Conservation (phyloP, 208 protist species). For the Crithidia fasciculata region DNA sequence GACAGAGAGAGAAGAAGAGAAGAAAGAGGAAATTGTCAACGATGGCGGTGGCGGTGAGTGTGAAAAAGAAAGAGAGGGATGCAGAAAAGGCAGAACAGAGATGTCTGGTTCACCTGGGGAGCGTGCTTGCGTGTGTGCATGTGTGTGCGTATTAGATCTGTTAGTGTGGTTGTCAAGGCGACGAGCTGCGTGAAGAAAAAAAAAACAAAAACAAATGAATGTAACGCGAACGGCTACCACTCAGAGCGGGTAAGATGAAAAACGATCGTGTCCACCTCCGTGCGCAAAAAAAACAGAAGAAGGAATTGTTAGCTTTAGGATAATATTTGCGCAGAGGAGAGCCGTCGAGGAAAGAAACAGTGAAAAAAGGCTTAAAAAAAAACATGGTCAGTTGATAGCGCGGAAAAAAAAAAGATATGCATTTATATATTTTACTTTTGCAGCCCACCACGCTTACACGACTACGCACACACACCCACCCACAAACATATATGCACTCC, state of each 20-base stretch:
- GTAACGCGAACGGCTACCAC: too few species aligned
- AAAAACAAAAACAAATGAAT: slow-evolving; percentile 11
- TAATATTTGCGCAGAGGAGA: too few species aligned
- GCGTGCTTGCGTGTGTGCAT: too few species aligned
- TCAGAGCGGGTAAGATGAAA: too few species aligned
- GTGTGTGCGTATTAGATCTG: too few species aligned
- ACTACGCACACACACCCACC: neutral
- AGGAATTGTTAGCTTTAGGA: neutral
- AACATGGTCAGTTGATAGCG: neutral
- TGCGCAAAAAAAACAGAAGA: slow-evolving; percentile 6
- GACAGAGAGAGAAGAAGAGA: neutral
- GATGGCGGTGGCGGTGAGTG: neutral
- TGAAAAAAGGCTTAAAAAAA: neutral
- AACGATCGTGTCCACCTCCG: too few species aligned
- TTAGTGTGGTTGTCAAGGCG: too few species aligned
- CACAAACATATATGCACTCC: neutral
- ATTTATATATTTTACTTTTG: neutral
- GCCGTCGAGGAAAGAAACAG: neutral
- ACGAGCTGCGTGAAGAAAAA: neutral
- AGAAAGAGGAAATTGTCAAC: neutral
- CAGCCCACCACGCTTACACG: too few species aligned
- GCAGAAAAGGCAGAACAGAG: neutral
- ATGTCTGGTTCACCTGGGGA: too few species aligned
- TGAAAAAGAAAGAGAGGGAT: neutral
- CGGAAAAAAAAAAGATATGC: slow-evolving; percentile 6